Base-by-base conservation (phyloP, 2,329 filamentous ascomycete genomes). In the Paracoccidioides brasiliensis region DNA sequence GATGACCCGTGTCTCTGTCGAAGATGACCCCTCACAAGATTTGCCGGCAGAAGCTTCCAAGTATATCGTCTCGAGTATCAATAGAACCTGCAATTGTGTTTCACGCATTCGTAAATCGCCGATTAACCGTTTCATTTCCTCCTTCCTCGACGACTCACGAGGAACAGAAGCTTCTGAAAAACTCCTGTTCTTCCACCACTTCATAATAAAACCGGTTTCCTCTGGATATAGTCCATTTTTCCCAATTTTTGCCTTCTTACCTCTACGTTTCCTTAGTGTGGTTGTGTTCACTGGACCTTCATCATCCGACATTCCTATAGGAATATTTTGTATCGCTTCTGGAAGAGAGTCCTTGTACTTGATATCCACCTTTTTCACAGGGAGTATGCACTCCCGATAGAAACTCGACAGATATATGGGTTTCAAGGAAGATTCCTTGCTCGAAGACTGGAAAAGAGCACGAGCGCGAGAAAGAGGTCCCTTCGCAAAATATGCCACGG, bases 401-500 rank as follows among this genome's bases (percentile, higher is more conserved):
- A 69, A 73, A 6, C 64, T 64, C 45, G 67, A 60, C 4, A 75
- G 62, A 6, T 69, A 66, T 1, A 55, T 46, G 28, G 65, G 59
- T 1, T 60, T 63, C 48, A 57, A 61, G 5, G 61, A 49, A 10
- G 63, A 59, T 32, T 63, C 58, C 38, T 57, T 48, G n/a, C 60
- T 65, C 9, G 63, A 56, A 8, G 63, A 61, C 55, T 70, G 67
- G 37, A 72, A 71, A 52, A 68, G 67, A 42, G 66, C 69, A 37
- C 75, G 71, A 33, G 72, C 74, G 33, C 75, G 71, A 12, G 74
- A 69, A 52, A 77, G 63, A 14, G 75, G 74, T 4, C 75, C 75
- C 64, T 78, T 78, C 40, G 74, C 74, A 62, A 77, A 78, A 60
- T 77, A 78, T 54, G 75, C 75, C 54, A 78, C 64, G 33, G 74